These are phyloP conservation scores for Globisporangium emineosum DNA, from an alignment of 352 stramenopile species.

Conservation along the genomic window DNA sequence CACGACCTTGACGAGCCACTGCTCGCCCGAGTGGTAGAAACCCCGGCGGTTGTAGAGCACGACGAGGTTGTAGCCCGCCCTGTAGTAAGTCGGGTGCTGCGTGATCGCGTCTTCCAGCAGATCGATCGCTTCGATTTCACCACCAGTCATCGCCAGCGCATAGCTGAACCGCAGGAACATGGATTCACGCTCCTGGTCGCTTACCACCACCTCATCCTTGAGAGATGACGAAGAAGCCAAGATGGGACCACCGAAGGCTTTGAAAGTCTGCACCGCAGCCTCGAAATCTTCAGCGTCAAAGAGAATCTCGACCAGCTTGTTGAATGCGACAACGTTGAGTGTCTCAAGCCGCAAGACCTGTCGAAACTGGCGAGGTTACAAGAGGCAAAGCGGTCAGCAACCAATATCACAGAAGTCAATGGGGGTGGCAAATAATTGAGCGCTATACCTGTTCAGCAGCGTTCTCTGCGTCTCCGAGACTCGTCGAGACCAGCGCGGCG, in stretches of 20 bases:
- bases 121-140: conserved; percentile 27
- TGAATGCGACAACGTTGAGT: conserved; percentile 21
- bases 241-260: conserved; percentile 16
- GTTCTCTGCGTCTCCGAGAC: background rate
- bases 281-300: conserved; percentile 2
- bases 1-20: conserved; percentile 28
- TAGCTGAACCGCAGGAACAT: conserved; percentile 43
- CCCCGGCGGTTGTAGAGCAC: conserved; percentile 32
- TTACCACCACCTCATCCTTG: background rate
- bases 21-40: conserved; percentile 30
- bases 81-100: conserved; percentile 33
- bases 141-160: conserved; percentile 25
- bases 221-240: background rate
- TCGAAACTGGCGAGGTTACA: background rate
- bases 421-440: too few relatives aligned
- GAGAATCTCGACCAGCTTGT: conserved; percentile 27
- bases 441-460: conserved; percentile 3
- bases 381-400: background rate
- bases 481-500: conserved; percentile 2
- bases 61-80: conserved; percentile 50
- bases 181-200: conserved; percentile 24
- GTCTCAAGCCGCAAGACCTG: conserved; percentile 23
- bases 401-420: background rate
- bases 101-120: conserved; percentile 27
- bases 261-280: conserved; percentile 22